A percentile compares a stretch with the other conserved stretches of the same genome.
Conservation (phyloP, 2,329 filamentous ascomycete genomes). For the Phialemoniopsis sp. region DNA sequence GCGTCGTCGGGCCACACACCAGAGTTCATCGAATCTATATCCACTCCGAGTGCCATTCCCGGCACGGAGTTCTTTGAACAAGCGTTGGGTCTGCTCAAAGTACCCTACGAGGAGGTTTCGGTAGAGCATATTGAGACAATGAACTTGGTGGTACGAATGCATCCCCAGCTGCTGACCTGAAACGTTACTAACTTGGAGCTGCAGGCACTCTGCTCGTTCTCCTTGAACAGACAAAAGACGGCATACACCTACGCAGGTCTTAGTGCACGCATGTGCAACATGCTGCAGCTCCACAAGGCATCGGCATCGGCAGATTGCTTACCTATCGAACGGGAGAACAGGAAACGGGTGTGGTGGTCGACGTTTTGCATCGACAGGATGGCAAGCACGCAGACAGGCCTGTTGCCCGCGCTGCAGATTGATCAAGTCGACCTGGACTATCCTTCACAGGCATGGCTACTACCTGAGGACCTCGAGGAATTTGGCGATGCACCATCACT, state of each 20-base stretch:
- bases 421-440: slow-evolving; percentile 2
- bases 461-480: neutral
- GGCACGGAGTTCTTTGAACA: slow-evolving; percentile 3
- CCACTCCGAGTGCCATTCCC: neutral
- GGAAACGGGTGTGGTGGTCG: slow-evolving; percentile 4
- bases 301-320: neutral
- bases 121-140: slow-evolving; percentile 5
- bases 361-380: slow-evolving; percentile 6
- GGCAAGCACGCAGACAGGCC: slow-evolving; percentile 5
- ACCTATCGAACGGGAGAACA: slow-evolving; percentile 1
- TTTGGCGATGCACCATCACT: slow-evolving; percentile 3
- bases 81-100: slow-evolving; percentile 5
- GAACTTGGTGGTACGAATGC: slow-evolving; percentile 1
- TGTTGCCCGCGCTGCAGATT: slow-evolving; percentile 2
- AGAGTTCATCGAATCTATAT: too few species aligned
- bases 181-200: too few species aligned
- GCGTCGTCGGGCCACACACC: too few species aligned
- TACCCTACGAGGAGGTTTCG: slow-evolving; percentile 5
- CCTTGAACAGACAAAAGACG: slow-evolving; percentile 5
- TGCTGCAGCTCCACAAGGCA: slow-evolving; percentile 3
- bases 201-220: slow-evolving; percentile 3
- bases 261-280: slow-evolving; percentile 6
- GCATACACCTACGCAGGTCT: slow-evolving; percentile 4
- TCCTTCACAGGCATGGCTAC: slow-evolving; percentile 1
- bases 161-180: too few species aligned